phyloP scores from a whole-genome alignment of 148 eudicot species.

The Fagopyrum esculentum region DNA sequence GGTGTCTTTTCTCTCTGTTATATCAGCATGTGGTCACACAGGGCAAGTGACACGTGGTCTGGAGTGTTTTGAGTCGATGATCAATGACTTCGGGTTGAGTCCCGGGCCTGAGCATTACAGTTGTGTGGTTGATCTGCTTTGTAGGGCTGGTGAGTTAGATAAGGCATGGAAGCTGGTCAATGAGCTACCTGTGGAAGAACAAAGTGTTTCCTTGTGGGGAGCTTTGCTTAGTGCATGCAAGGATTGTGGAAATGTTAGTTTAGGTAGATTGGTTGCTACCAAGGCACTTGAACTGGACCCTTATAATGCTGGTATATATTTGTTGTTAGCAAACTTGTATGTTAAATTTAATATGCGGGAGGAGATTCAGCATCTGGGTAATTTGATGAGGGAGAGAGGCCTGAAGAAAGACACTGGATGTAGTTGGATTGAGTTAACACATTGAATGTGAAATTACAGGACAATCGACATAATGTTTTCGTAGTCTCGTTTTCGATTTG shows the following conservation, averaged over 20 bases:
- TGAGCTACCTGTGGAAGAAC: conserved; percentile 27
- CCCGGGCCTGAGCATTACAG: conserved; percentile 63
- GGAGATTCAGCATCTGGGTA: conserved; percentile 44
- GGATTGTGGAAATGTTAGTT: conserved; percentile 45
- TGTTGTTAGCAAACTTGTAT: conserved; percentile 53
- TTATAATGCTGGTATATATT: conserved; percentile 46
- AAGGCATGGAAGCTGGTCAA: conserved; percentile 52
- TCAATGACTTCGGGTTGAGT: conserved; percentile 33
- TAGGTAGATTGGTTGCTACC: conserved; percentile 56
- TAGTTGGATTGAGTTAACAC: conserved; percentile 42
- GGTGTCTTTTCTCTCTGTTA: conserved; percentile 51
- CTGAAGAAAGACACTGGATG: conserved; percentile 62
- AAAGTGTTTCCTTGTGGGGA: conserved; percentile 55
- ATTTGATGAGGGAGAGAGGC: conserved; percentile 41
- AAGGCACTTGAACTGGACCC: conserved; percentile 69
- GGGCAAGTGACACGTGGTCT: conserved; percentile 63
- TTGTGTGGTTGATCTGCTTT: conserved; percentile 58
- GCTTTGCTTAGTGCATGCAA: conserved; percentile 57
- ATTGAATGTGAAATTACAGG: conserved; percentile 10
- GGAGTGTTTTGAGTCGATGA: conserved; percentile 50
- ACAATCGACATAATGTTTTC: not conserved
- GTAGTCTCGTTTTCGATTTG: not conserved
- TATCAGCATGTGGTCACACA: conserved; percentile 63
- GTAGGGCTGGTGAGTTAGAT: conserved; percentile 70
- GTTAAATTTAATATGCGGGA: conserved; percentile 57